phyloP scores from a whole-genome alignment of 192 early-diverging fungal genomes.

The Pilaira anomala region DNA sequence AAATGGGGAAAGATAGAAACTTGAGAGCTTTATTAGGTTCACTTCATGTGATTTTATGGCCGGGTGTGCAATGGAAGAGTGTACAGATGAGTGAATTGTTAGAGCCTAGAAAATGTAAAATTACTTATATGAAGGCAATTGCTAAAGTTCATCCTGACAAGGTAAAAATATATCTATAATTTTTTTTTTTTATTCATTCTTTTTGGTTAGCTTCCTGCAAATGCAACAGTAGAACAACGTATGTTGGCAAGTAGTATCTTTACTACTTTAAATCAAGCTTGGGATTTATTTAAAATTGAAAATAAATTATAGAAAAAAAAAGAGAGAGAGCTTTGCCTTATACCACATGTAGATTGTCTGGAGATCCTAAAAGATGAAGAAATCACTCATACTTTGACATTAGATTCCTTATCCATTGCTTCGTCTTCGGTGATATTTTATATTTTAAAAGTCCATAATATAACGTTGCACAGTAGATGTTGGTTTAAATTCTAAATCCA shows the following conservation, averaged over 20 bases:
- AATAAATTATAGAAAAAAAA: no score
- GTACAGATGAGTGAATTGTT: conserved; percentile 86
- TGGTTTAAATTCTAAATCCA: no score
- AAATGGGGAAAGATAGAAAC: conserved; percentile 86
- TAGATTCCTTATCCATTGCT: no score
- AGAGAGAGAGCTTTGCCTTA: no score
- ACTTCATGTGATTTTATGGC: conserved; percentile 76
- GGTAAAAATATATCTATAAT: conserved; percentile 46
- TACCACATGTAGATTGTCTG: no score
- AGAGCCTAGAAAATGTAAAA: conserved; percentile 82
- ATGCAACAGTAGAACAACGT: conserved; percentile 72
- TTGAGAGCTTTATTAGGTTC: conserved; percentile 83
- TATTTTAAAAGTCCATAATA: no score
- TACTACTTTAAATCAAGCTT: conserved; percentile 86
- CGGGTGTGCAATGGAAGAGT: conserved; percentile 66
- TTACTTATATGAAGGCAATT: conserved; percentile 91
- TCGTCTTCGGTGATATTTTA: no score
- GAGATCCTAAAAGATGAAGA: no score
- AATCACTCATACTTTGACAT: no score
- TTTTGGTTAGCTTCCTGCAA: conserved; percentile 25
- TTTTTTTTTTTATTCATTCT: conserved; percentile 9
- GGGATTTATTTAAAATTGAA: conserved; percentile 89
- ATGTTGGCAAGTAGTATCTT: conserved; percentile 91
- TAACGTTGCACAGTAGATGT: no score
- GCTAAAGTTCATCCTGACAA: conserved; percentile 94